Evolutionary conservation across 2,329 filamentous ascomycete species (phyloP).

Genomic region (Myotisia sp.): DNA sequence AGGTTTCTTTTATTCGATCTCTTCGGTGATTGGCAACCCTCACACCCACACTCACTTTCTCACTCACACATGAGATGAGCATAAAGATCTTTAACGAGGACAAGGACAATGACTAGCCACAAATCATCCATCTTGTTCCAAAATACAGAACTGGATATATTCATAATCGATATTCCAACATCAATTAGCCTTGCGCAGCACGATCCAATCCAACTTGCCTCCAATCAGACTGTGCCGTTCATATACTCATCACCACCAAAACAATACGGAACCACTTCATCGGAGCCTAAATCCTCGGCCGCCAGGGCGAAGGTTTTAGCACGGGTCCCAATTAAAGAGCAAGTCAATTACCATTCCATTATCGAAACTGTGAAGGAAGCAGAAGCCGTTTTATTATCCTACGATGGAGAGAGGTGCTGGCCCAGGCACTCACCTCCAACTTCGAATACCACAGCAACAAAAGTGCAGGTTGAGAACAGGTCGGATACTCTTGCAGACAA

Average conservation of each 20-base stretch:
- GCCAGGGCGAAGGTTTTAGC: conserved; percentile 29
- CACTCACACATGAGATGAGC: too few species aligned
- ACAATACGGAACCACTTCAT: conserved; percentile 33
- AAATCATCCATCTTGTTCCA: conserved; percentile 39
- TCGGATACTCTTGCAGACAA: too few species aligned
- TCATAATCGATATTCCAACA: conserved; percentile 43
- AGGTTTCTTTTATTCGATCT: too few species aligned
- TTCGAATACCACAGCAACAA: too few species aligned
- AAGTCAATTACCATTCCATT: conserved; percentile 17
- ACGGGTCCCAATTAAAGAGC: conserved; percentile 22
- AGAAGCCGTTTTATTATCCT: too few species aligned
- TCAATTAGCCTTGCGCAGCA: conserved; percentile 44
- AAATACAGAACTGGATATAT: conserved; percentile 30
- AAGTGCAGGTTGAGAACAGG: too few species aligned
- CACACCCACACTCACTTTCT: too few species aligned
- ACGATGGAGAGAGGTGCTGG: too few species aligned
- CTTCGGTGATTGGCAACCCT: too few species aligned
- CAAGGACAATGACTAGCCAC: too few species aligned
- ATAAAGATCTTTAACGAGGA: too few species aligned
- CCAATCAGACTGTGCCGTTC: conserved; percentile 12
- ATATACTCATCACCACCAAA: conserved; percentile 32
- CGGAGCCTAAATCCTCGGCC: conserved; percentile 37
- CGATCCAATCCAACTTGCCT: conserved; percentile 13
- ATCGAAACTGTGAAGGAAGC: conserved; percentile 23
- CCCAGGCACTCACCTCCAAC: too few species aligned